phyloP scores from a whole-genome alignment of 805 yeast genomes.

The Yarrowia deformans region DNA sequence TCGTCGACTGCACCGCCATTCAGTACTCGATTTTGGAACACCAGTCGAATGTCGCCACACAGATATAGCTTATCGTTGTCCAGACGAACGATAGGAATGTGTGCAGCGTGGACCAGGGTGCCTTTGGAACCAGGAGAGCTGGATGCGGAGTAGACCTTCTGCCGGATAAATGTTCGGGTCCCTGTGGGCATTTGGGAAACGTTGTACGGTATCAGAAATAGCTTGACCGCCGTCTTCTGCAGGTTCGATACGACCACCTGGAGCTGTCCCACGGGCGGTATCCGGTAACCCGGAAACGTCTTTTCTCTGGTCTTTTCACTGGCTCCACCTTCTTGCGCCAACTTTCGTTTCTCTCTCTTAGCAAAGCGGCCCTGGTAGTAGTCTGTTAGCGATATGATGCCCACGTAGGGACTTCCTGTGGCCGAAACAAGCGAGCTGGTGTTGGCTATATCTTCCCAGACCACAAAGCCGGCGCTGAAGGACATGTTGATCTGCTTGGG shows the following conservation, averaged over 20 bases:
- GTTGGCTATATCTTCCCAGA: constrained; percentile 43
- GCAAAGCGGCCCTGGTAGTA: constrained; percentile 18
- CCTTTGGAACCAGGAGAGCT: constrained; percentile 39
- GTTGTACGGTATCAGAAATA: constrained; percentile 50
- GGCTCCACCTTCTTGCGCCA: not conserved
- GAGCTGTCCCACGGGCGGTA: constrained; percentile 50
- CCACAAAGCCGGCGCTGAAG: constrained; percentile 49
- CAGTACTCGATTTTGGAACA: constrained; percentile 34
- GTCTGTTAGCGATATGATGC: constrained; percentile 43
- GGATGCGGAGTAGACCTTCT: constrained; percentile 43
- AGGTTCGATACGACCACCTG: constrained; percentile 50
- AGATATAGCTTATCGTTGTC: constrained; percentile 29
- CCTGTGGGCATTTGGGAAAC: constrained; percentile 47
- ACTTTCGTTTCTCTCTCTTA: constrained; percentile 14
- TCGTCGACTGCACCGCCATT: constrained; percentile 8
- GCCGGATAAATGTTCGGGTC: constrained; percentile 49
- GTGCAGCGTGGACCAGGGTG: constrained; percentile 41
- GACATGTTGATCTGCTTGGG: constrained; percentile 46
- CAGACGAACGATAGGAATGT: constrained; percentile 15
- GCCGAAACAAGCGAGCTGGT: constrained; percentile 24
- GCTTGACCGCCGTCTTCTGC: constrained; percentile 48
- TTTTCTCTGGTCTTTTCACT: not conserved
- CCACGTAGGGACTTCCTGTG: constrained; percentile 47
- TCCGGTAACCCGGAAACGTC: constrained; percentile 46
- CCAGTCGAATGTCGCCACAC: constrained; percentile 23